Evolutionary conservation across 306 rosid genomes (phyloP).

Genomic region (Coriaria nepalensis): DNA sequence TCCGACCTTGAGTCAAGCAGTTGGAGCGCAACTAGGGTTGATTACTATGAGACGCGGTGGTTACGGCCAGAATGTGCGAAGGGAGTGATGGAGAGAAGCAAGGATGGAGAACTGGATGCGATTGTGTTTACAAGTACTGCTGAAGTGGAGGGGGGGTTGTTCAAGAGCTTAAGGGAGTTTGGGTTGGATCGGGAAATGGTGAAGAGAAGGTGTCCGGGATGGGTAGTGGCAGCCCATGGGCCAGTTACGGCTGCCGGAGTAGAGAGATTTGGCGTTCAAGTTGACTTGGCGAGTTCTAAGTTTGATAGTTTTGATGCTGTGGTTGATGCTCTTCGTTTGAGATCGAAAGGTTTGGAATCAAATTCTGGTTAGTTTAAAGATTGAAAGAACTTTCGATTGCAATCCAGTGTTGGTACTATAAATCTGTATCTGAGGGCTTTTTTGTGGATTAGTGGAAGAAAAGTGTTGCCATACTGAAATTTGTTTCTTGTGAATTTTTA

Average conservation of each 20-base stretch:
- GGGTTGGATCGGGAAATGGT: conserved; percentile 36
- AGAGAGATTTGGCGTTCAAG: conserved; percentile 43
- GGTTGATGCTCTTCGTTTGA: conserved; percentile 34
- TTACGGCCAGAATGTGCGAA: conserved; percentile 43
- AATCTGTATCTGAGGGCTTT: no score
- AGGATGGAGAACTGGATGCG: conserved; percentile 35
- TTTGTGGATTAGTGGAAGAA: no score
- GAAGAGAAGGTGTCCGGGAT: conserved; percentile 29
- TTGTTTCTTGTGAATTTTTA: no score
- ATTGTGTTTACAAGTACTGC: conserved; percentile 65
- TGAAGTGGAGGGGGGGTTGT: conserved; percentile 79
- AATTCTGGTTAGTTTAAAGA: background rate
- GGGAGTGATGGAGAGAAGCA: conserved; percentile 30
- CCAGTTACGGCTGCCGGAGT: conserved; percentile 60
- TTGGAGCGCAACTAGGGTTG: conserved; percentile 45
- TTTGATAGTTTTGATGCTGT: conserved; percentile 64
- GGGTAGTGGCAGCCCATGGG: conserved; percentile 64
- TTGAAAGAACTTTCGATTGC: no score
- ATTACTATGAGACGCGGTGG: conserved; percentile 70
- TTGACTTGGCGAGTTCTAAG: conserved; percentile 55
- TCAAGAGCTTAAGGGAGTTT: conserved; percentile 42
- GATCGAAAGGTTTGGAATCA: conserved; percentile 15
- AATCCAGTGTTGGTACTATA: no score
- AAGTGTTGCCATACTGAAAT: no score
- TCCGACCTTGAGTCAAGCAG: conserved; percentile 23